These are phyloP conservation scores for Suillus luteus DNA, from an alignment of 768 basidiomycete species.

Conservation along the genomic window DNA sequence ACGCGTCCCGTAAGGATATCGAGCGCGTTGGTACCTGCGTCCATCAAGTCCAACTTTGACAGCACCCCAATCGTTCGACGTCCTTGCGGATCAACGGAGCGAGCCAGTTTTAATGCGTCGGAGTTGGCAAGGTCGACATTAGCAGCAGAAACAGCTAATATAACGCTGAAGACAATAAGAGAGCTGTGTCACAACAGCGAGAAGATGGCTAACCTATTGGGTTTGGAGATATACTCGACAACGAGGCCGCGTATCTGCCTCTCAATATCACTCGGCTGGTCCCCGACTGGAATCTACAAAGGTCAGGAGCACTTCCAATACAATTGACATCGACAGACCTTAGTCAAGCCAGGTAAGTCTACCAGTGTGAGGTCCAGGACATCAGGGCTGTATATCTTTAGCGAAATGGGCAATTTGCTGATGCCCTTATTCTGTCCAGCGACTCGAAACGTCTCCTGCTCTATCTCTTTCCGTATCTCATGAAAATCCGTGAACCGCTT, in stretches of 20 bases:
- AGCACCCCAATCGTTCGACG: conserved; percentile 95
- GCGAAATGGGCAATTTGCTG: conserved; percentile 92
- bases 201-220: conserved; percentile 71
- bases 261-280: conserved; percentile 98
- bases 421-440: conserved; percentile 99
- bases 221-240: conserved; percentile 94
- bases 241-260: conserved; percentile 93
- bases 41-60: conserved; percentile 98
- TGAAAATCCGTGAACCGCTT: conserved; percentile 95
- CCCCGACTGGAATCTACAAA: conserved; percentile 86
- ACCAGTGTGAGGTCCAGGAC: conserved; percentile 96
- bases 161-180: conserved; percentile 60
- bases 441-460: conserved; percentile 95
- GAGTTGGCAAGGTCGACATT: conserved; percentile 99
- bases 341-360: conserved; percentile 95
- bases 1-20: conserved; percentile 96
- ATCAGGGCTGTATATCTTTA: conserved; percentile 94
- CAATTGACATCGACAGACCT: conserved; percentile 51
- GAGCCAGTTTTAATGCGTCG: conserved; percentile 94
- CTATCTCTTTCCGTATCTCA: conserved; percentile 95
- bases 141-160: conserved; percentile 94
- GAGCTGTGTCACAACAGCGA: background rate
- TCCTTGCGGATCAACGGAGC: conserved; percentile 93
- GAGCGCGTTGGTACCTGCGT: conserved; percentile 96
- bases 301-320: conserved; percentile 5